phyloP scores from a whole-genome alignment of 2,329 filamentous ascomycete species.

The Pyrenochaeta sp. region DNA sequence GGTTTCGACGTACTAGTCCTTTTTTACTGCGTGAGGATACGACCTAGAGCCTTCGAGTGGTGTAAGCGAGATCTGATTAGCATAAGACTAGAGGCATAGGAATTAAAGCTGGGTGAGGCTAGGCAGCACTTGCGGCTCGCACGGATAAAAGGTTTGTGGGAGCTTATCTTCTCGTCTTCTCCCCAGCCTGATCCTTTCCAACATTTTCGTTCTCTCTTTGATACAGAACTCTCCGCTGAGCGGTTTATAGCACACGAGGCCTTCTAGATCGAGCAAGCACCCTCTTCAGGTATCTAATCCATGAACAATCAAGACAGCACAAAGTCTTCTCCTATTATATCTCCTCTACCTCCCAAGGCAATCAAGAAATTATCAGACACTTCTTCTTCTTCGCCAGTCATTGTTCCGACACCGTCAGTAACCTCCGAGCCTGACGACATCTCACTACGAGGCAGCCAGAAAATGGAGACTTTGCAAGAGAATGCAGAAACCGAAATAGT shows the following conservation, averaged over 20 bases:
- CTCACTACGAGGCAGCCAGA: slow-evolving; percentile 17
- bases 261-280: slow-evolving; percentile 1
- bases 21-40: background rate
- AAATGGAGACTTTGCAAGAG: slow-evolving; percentile 25
- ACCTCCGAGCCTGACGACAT: slow-evolving; percentile 29
- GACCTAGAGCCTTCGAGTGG: slow-evolving; percentile 11
- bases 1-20: slow-evolving; percentile 5
- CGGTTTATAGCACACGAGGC: background rate
- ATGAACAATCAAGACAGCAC: slow-evolving; percentile 33
- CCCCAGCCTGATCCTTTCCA: background rate
- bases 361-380: slow-evolving; percentile 29
- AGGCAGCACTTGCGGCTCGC: slow-evolving; percentile 18
- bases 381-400: slow-evolving; percentile 32
- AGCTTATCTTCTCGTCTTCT: slow-evolving; percentile 1
- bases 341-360: slow-evolving; percentile 12
- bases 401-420: slow-evolving; percentile 35
- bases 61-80: slow-evolving; percentile 6
- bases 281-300: background rate
- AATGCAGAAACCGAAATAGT: slow-evolving; percentile 13
- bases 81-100: background rate
- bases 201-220: background rate
- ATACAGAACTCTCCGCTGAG: background rate
- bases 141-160: slow-evolving; percentile 21
- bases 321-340: slow-evolving; percentile 12
- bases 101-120: background rate